phyloP scores from a whole-genome alignment of 768 basidiomycete species.

The Boletus fagicola region DNA sequence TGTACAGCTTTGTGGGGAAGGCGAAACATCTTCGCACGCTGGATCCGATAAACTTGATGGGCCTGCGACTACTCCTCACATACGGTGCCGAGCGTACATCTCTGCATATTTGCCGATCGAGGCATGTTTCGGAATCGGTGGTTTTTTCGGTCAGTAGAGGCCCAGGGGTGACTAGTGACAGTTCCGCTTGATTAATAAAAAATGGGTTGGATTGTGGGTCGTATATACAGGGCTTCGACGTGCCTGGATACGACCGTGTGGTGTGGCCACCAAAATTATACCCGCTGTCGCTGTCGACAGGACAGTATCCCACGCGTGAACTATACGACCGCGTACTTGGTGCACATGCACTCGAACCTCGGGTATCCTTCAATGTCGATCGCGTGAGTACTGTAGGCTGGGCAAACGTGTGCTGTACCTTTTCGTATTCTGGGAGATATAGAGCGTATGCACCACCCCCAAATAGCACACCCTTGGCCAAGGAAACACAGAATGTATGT shows the following conservation, averaged over 20 bases:
- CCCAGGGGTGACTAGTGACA: neutral
- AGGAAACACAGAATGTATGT: neutral
- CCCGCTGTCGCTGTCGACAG: neutral
- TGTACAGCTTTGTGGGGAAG: constrained; percentile 9
- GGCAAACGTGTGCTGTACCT: neutral
- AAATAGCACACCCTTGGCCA: neutral
- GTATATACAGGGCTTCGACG: neutral
- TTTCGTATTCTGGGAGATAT: neutral
- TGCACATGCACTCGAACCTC: neutral
- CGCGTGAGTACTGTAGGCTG: neutral
- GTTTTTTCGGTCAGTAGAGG: too few relatives aligned
- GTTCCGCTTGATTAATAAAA: neutral
- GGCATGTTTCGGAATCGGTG: neutral
- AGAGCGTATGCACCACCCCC: too few relatives aligned
- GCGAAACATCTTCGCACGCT: neutral
- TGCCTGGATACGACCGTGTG: neutral
- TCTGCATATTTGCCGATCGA: neutral
- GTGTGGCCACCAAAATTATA: neutral
- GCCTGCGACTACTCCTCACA: neutral
- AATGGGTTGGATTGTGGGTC: neutral
- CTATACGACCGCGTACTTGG: neutral
- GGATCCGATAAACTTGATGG: neutral
- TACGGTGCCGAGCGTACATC: neutral
- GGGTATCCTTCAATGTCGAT: neutral
- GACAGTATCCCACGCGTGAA: neutral